phyloP scores from a whole-genome alignment of 2,329 filamentous ascomycete species.

The Phoma sp. region DNA sequence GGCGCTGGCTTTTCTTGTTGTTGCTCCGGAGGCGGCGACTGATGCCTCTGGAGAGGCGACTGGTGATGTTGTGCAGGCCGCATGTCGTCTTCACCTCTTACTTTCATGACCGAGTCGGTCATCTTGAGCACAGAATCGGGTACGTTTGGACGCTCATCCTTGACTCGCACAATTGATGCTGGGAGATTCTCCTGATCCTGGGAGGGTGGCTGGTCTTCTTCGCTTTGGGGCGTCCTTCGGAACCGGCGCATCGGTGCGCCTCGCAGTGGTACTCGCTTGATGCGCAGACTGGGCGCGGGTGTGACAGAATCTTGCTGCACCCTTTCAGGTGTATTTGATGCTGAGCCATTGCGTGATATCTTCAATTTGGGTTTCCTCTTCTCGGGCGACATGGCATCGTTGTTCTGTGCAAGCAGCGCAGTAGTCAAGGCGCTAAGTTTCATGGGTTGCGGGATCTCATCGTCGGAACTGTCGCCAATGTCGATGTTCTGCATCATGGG shows the following conservation, averaged over 20 bases:
- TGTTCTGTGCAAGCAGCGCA: conserved; percentile 68
- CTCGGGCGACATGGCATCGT: conserved; percentile 49
- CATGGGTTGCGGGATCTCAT: conserved; percentile 85
- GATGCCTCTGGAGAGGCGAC: conserved; percentile 43
- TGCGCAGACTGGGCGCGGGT: conserved; percentile 48
- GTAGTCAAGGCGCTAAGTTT: conserved; percentile 93
- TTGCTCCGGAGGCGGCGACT: conserved; percentile 36
- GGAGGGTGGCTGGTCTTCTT: conserved; percentile 47
- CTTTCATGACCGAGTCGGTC: conserved; percentile 44
- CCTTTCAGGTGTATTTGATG: conserved; percentile 45
- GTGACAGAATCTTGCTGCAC: conserved; percentile 45
- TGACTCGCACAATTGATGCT: conserved; percentile 38
- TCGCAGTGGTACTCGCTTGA: conserved; percentile 48
- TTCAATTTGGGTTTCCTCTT: conserved; percentile 47
- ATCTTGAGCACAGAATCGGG: conserved; percentile 17
- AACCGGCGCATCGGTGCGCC: conserved; percentile 49
- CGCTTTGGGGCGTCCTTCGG: conserved; percentile 48
- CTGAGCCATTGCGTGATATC: conserved; percentile 45
- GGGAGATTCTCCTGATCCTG: conserved; percentile 85
- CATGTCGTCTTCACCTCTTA: conserved; percentile 32
- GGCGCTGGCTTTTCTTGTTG: conserved; percentile 53
- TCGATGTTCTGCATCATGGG: conserved; percentile 56
- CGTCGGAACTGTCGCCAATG: conserved; percentile 87
- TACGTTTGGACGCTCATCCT: conserved; percentile 29
- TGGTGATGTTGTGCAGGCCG: conserved; percentile 30